Conservation (phyloP, 805 yeast species). For the Saccharomycopsis sp. region DNA sequence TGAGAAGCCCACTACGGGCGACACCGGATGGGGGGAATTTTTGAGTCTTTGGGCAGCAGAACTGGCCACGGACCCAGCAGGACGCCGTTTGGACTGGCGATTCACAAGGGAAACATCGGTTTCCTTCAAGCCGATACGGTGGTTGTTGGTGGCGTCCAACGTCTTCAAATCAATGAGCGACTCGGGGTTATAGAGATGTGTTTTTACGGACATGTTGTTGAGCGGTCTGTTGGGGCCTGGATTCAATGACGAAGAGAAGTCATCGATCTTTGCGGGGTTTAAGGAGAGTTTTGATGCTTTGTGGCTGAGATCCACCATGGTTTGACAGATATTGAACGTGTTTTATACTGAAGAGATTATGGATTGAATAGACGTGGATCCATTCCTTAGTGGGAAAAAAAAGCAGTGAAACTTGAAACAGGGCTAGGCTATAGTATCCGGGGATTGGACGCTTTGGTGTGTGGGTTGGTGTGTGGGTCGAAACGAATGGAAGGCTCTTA, state of each 20-base stretch:
- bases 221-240: neutral
- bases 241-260: neutral
- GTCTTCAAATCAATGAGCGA: constrained; percentile 12
- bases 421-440: too few relatives aligned
- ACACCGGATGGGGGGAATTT: constrained; percentile 1
- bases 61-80: constrained; percentile 20
- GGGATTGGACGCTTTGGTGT: too few relatives aligned
- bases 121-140: constrained; percentile 14
- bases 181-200: neutral
- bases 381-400: neutral
- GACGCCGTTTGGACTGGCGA: constrained; percentile 17
- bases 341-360: neutral
- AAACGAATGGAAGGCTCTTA: too few relatives aligned
- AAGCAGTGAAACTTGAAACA: neutral
- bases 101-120: constrained; percentile 16
- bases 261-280: neutral
- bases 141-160: constrained; percentile 4
- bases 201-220: neutral
- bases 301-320: constrained; percentile 1
- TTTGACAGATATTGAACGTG: neutral
- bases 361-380: neutral
- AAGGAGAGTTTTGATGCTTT: neutral
- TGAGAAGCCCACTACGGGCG: constrained; percentile 3
- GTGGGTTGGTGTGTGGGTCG: too few relatives aligned
- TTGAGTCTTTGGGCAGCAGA: constrained; percentile 21